phyloP scores from a whole-genome alignment of 2,329 filamentous ascomycete species.

The Myotisia sp. region DNA sequence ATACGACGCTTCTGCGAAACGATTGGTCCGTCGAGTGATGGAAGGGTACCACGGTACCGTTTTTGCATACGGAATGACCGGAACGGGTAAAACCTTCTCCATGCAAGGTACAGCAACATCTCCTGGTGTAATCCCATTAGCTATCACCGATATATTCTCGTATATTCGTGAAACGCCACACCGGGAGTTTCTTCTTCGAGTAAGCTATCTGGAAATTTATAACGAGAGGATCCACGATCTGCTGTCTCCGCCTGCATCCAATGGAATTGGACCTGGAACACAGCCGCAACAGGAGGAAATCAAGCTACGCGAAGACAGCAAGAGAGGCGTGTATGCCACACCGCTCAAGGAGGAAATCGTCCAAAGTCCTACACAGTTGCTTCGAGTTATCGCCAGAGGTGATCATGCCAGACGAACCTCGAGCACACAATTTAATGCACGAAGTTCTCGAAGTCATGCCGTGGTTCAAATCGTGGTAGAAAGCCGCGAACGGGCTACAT shows the following conservation, averaged over 20 bases:
- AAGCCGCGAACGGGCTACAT: slow-evolving; percentile 70
- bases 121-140: slow-evolving; percentile 88
- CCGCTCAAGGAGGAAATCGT: slow-evolving; percentile 97
- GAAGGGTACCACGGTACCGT: slow-evolving; percentile 98
- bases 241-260: slow-evolving; percentile 56
- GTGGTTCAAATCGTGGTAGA: slow-evolving; percentile 98
- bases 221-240: slow-evolving; percentile 96
- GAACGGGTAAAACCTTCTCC: slow-evolving; percentile 96
- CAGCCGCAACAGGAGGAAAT: slow-evolving; percentile 68
- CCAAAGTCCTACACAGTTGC: slow-evolving; percentile 85
- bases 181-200: slow-evolving; percentile 81
- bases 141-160: slow-evolving; percentile 97
- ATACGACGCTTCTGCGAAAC: slow-evolving; percentile 87
- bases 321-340: slow-evolving; percentile 88
- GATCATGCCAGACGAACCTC: slow-evolving; percentile 81
- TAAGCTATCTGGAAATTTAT: slow-evolving; percentile 98
- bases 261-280: slow-evolving; percentile 38
- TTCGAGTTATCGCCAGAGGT: slow-evolving; percentile 87
- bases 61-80: slow-evolving; percentile 98
- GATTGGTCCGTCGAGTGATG: slow-evolving; percentile 91
- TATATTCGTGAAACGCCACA: slow-evolving; percentile 96
- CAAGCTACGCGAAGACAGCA: slow-evolving; percentile 90
- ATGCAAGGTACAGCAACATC: slow-evolving; percentile 97
- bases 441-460: slow-evolving; percentile 93
- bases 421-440: slow-evolving; percentile 91